These are phyloP conservation scores for Alternaria tenuissima DNA, from an alignment of 2,329 filamentous ascomycete genomes.

Conservation along the genomic window DNA sequence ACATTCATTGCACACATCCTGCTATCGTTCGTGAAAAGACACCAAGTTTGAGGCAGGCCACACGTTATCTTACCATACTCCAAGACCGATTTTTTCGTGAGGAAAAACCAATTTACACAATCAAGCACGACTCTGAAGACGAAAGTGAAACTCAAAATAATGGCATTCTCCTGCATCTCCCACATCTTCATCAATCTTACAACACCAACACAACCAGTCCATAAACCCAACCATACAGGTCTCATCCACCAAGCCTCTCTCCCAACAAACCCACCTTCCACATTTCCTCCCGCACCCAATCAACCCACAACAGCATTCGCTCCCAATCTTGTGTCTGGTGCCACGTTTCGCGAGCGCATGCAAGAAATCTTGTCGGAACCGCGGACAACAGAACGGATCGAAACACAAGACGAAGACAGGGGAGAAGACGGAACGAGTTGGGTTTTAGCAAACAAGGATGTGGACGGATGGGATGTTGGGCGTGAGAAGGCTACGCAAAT, in stretches of 20 bases:
- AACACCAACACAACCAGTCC: not conserved
- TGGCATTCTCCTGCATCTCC: not conserved
- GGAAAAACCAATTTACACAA: not conserved
- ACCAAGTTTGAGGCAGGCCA: not conserved
- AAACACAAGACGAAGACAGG: not conserved
- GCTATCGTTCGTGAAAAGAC: not conserved
- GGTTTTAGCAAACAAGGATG: not conserved
- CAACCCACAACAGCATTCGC: not conserved
- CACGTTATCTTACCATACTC: not conserved
- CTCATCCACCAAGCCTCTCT: not conserved
- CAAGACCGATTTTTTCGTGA: not conserved
- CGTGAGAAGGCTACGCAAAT: not conserved
- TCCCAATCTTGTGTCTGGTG: not conserved
- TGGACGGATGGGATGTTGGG: not conserved
- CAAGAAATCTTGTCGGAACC: not conserved
- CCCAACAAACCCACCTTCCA: not conserved
- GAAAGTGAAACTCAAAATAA: not conserved
- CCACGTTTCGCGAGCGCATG: not conserved
- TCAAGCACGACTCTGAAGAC: rapidly evolving
- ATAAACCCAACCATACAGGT: not conserved
- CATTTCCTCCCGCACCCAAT: not conserved
- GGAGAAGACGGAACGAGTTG: not conserved
- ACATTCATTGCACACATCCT: not conserved
- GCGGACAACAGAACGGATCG: not conserved
- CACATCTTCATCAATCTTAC: not conserved